These are phyloP conservation scores for Zygoascus sp. DNA, from an alignment of 1,139 yeast genomes.

Conservation along the genomic window DNA sequence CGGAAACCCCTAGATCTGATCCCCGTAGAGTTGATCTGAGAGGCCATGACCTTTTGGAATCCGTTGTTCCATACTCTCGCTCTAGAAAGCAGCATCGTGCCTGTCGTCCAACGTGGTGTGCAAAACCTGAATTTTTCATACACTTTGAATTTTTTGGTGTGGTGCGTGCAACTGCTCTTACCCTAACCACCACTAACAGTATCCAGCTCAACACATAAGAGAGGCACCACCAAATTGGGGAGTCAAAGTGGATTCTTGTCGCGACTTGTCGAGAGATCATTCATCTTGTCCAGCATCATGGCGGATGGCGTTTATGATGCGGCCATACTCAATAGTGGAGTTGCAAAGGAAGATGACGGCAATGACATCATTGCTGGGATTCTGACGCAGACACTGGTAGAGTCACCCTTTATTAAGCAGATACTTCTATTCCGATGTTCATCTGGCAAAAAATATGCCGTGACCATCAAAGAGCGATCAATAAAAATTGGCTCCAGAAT, in stretches of 20 bases:
- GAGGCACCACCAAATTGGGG: neutral
- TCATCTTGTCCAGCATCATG: neutral
- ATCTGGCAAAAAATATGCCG: neutral
- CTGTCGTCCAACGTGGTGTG: neutral
- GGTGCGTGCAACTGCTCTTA: neutral
- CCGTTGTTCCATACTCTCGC: neutral
- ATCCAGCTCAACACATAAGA: too few species aligned
- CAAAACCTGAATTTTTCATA: neutral
- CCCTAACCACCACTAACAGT: neutral
- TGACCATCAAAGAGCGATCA: slow-evolving; percentile 4
- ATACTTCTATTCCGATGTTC: slow-evolving; percentile 2
- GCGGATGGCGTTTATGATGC: neutral
- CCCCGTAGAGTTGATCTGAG: neutral
- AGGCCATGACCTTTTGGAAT: neutral
- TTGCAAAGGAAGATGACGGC: too few species aligned
- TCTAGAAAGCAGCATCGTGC: neutral
- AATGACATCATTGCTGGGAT: slow-evolving; percentile 9
- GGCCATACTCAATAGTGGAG: too few species aligned
- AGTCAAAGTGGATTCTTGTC: neutral
- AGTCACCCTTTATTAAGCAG: slow-evolving; percentile 7
- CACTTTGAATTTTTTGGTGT: too few species aligned
- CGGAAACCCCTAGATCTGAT: neutral
- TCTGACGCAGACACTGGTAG: slow-evolving; percentile 10
- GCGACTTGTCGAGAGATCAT: too few species aligned
- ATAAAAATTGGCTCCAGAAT: slow-evolving; percentile 1